These are phyloP conservation scores for Dioszegia crocea DNA, from an alignment of 768 basidiomycete species.

Conservation along the genomic window DNA sequence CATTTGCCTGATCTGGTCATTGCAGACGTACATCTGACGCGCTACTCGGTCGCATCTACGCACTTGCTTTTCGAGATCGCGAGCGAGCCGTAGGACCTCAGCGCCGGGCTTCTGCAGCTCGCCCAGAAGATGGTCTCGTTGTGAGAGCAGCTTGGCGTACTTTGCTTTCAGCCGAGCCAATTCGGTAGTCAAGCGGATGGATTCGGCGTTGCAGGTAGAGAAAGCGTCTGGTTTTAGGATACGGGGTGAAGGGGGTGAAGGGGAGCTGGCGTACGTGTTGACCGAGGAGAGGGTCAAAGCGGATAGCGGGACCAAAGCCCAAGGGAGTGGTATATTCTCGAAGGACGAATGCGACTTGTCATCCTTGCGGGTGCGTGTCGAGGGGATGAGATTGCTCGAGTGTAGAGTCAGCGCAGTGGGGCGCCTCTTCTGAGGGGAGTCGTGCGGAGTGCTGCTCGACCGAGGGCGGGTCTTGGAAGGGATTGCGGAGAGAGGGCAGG, in stretches of 20 bases:
- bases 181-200: constrained; percentile 13
- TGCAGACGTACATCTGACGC: constrained; percentile 32
- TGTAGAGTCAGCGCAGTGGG: constrained; percentile 18
- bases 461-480: no score
- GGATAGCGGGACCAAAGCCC: constrained; percentile 13
- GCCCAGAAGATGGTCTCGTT: constrained; percentile 10
- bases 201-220: constrained; percentile 8
- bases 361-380: no score
- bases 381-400: constrained; percentile 20
- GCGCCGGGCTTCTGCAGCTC: constrained; percentile 1
- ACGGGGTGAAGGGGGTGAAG: background rate
- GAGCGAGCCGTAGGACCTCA: background rate
- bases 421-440: constrained; percentile 7
- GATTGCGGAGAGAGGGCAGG: background rate
- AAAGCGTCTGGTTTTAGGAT: constrained; percentile 15
- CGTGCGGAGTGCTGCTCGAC: background rate
- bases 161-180: constrained; percentile 15
- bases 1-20: constrained; percentile 35
- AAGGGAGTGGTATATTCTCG: constrained; percentile 25
- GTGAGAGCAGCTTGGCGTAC: constrained; percentile 11
- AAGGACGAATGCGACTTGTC: background rate
- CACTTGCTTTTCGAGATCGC: constrained; percentile 5
- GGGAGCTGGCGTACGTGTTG: background rate
- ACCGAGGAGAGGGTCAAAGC: background rate
- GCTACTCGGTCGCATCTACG: constrained; percentile 24